These are phyloP conservation scores for Miscanthus lutarioriparius DNA, from an alignment of 176 grass and related monocot species.

Conservation along the genomic window DNA sequence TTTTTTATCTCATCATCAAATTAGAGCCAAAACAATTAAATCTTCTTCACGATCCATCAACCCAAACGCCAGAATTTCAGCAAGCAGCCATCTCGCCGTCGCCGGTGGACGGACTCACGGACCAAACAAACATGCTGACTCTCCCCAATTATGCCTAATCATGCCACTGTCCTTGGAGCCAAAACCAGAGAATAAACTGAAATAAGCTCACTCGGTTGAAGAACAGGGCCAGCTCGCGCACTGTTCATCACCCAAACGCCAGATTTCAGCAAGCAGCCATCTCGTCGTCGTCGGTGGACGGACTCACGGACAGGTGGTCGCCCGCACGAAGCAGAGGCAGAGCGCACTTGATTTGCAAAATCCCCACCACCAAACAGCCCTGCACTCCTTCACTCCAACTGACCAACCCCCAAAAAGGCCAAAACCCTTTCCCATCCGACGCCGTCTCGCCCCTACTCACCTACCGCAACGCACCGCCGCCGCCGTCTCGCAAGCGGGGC, in stretches of 20 bases:
- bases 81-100: too few relatives aligned
- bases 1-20: too few relatives aligned
- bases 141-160: background rate
- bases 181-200: too few relatives aligned
- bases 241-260: background rate
- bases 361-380: constrained; percentile 8
- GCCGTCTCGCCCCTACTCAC: background rate
- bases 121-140: too few relatives aligned
- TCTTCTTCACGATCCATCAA: too few relatives aligned
- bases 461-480: background rate
- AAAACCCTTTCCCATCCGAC: constrained; percentile 27
- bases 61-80: too few relatives aligned
- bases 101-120: too few relatives aligned
- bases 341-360: background rate
- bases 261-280: background rate
- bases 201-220: too few relatives aligned
- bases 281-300: background rate
- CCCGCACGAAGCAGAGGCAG: background rate
- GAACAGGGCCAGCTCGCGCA: too few relatives aligned
- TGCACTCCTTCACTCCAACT: background rate
- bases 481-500: background rate
- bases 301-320: constrained; percentile 1
- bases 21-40: too few relatives aligned
- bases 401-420: constrained; percentile 18
- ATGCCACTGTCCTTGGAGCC: background rate